Percentiles rank a stretch among this genome's conserved stretches.
These are phyloP conservation scores for Fraxinus baroniana DNA, from an alignment of 305 asterid species.

Conservation along the genomic window DNA sequence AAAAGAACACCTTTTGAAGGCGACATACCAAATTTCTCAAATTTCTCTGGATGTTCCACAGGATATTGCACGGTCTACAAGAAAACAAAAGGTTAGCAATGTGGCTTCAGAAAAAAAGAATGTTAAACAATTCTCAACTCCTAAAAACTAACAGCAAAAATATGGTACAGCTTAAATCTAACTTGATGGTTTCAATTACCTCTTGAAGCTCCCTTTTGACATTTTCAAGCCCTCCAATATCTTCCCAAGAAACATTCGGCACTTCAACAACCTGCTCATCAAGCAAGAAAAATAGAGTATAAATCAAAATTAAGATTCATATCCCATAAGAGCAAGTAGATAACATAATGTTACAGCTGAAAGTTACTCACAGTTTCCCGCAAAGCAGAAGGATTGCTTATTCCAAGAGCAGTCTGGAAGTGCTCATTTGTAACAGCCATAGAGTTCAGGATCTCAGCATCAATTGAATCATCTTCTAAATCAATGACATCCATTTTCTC, in stretches of 20 bases:
- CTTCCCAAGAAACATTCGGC: slow-evolving; percentile 22
- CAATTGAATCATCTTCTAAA: slow-evolving; percentile 19
- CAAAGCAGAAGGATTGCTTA: slow-evolving; percentile 18
- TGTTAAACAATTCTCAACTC: not conserved
- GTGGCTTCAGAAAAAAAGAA: not conserved
- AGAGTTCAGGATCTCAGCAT: slow-evolving; percentile 24
- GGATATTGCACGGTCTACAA: not conserved
- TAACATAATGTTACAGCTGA: not conserved
- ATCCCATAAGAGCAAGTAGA: not conserved
- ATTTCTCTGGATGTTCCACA: not conserved
- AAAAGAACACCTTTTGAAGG: not conserved
- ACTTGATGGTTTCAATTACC: not conserved
- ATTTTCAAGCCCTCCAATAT: slow-evolving; percentile 19
- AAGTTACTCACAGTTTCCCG: slow-evolving; percentile 15
- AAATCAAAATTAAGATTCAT: not conserved
- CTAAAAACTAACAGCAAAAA: not conserved
- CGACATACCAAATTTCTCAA: not conserved
- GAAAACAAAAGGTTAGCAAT: not conserved
- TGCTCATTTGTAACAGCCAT: slow-evolving; percentile 26
- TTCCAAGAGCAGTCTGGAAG: slow-evolving; percentile 19
- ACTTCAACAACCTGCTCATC: slow-evolving; percentile 18
- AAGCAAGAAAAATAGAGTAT: not conserved
- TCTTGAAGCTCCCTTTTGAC: not conserved
- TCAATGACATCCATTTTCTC: not conserved
- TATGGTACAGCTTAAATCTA: not conserved